Base-by-base conservation (phyloP, 2,329 filamentous ascomycete species). In the Cytospora leucostoma region DNA sequence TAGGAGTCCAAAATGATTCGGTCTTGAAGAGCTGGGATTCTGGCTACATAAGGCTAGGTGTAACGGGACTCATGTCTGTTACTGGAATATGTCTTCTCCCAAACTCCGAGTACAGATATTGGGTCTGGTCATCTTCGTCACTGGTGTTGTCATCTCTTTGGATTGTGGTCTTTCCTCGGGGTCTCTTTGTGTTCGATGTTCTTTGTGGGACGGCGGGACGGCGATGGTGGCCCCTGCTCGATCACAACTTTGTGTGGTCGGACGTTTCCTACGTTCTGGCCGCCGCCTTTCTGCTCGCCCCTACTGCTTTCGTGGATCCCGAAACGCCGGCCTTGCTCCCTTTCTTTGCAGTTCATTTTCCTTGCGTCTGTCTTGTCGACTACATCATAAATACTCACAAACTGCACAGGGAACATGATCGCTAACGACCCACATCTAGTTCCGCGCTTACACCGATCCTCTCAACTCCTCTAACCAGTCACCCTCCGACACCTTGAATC, bases 381-480 rank as follows among this genome's bases (percentile, higher is more conserved):
- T 47, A 47, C n/a, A 19, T 21, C 12, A 47, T 21, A 19, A 47
- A 11, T n/a, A 32, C 19, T 44, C 33, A 33, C 33, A 10, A 35
- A 49, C 19, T 54, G 19, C 17, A 44, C 32, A 38, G 38, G 34
- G 47, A 8, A 47, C 38, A 51, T 55, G 17, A 21, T 44, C 33
- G 53, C 64, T 65, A 63, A 65, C 62, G 54, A n/a, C 27, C 37
- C 59, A 68, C 62, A 68, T 44, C 32, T 63, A 87, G 84, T 87
- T 87, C 71, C 84, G 84, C 66, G 79, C 83, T 17, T 86, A 86
- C 68, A 84, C 83, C 44, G 83, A 86, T 68, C 78, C 82, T 15
- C 72, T 84, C 58, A 84, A 81, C 71, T 76, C 75, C 12, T 79
- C 76, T 63, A 74, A 69, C 70, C 76, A 73, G 60, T 74, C 76